Evolutionary conservation across 345 rosid genomes (phyloP), one percentile per base, ranked within the genome.

Genomic region (Leavenworthia alabamica): DNA sequence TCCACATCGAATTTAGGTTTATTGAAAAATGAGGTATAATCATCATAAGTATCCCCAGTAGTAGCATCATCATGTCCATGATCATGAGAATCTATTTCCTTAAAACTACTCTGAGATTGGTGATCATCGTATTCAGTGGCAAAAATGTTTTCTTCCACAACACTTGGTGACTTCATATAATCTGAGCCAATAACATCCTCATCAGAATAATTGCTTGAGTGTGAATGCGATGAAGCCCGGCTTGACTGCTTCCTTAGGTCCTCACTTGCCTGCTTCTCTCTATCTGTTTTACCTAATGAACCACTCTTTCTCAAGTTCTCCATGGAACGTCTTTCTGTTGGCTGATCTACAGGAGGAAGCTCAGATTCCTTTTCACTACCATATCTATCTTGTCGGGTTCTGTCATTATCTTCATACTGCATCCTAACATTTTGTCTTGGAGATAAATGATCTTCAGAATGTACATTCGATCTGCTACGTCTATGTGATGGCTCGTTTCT

Each of bases 21-120:
- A 57, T 57, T 35, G 4, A 72, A 75, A 67, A 79, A 87, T 44
- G 83, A 91, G 36, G 71, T 78, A 72, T 73, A 82, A 73, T 85
- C 83, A 72, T 92, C 96, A 72, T 80, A 89, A 71, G 77, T 64
- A 11, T 37, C 57, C 44, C 22, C 36, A 42, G 47, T 15, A 39
- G 47, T 15, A 39, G 47, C 71, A 31, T 76, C 67, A 61, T 75
- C 70, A 47, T 46, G 70, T 16, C 55, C 48, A 50, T 57, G 27
- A 50, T 71, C 83, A 62, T 44, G 53, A 8, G 54, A 19, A 60
- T 59, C 67, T 57, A 44, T 48, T 68, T 79, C 75, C 64, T 77
- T 45, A 32, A 70, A 42, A 58, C 71, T 73, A 49, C 70, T 77
- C 59, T 51, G 80, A 60, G 68, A 27, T 27, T 19, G 79, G 72